Base-by-base conservation (phyloP, 352 stramenopile species). In the Globisporangium lucens region DNA sequence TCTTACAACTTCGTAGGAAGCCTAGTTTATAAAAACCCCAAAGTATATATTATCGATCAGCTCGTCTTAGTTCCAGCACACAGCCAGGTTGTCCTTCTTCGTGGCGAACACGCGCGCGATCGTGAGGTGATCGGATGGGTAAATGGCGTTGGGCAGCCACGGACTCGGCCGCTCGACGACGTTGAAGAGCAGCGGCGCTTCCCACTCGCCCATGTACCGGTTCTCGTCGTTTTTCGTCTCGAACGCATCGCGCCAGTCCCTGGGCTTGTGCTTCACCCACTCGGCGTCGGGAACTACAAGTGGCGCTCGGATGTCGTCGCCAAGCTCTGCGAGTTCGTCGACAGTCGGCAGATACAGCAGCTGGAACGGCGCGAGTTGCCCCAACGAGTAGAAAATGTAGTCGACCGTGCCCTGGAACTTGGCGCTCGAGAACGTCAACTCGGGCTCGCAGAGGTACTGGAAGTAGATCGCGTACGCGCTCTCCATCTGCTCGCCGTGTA, bases 371-470 rank as follows among this genome's bases (percentile, higher is more conserved):
- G 72, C 74, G 20, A 89, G 74, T 30, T 83, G 73, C 0, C 79
- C 74, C 3, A 67, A 65, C 7, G 83, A 91, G 73, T 85, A 91
- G 68, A 95, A 95, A 35, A 96, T 95, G 67, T 95, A 96, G 74
- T 96, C 89, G 60, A 92, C 76, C 3, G 82, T 93, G 15, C 77
- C 87, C 22, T 80, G 75, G 52, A 85, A 83, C 20, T 65, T 63
- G 1, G 89, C 71, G 51, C 79, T 89, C 9, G 82, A 82, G 57
- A 83, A 90, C 7, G 87, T 96, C 43, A 88, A 83, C 46, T 85
- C 75, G 6, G 87, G 85, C 43, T 95, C 89, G 47, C 83, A 80
- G 8, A 83, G 30, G 33, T 76, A 75, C 47, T 83, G 69, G 8
- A 82, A 78, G 63, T 87, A 88, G 1, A 63, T 67, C 8, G 70